Conservation (phyloP, 2,329 filamentous ascomycete species). For the Penicillium sp. region DNA sequence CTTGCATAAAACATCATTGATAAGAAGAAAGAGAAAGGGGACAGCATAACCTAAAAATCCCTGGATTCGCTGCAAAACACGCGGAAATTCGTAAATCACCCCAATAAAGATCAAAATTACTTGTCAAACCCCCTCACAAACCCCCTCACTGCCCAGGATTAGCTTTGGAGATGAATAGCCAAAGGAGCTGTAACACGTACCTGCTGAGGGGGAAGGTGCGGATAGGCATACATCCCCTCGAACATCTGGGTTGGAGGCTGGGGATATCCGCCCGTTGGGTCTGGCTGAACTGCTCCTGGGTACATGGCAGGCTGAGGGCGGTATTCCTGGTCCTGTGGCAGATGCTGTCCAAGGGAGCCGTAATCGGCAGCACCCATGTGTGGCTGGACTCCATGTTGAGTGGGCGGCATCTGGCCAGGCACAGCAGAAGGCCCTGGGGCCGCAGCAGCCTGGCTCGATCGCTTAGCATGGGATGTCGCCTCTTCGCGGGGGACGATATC, state of each 20-base stretch:
- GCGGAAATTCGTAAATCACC: slow-evolving; percentile 9
- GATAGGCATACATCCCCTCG: slow-evolving; percentile 79
- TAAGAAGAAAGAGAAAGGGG: slow-evolving; percentile 1
- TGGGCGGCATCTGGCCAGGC: slow-evolving; percentile 38
- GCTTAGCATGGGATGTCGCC: slow-evolving; percentile 76
- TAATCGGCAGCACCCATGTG: slow-evolving; percentile 53
- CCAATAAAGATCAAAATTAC: slow-evolving; percentile 2
- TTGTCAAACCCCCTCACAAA: slow-evolving; percentile 4
- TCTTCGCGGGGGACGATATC: slow-evolving; percentile 97
- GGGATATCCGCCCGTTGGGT: slow-evolving; percentile 66
- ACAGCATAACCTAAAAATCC: slow-evolving; percentile 6
- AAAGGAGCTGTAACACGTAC: slow-evolving; percentile 46
- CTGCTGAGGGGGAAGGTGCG: slow-evolving; percentile 75
- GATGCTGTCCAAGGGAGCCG: slow-evolving; percentile 59
- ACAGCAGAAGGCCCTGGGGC: slow-evolving; percentile 46
- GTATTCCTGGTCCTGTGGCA: slow-evolving; percentile 70
- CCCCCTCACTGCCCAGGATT: slow-evolving; percentile 7
- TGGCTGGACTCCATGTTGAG: slow-evolving; percentile 49
- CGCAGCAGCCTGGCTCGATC: slow-evolving; percentile 51
- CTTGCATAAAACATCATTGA: slow-evolving; percentile 2
- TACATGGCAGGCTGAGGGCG: slow-evolving; percentile 77
- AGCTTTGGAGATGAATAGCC: background rate
- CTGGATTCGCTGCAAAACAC: slow-evolving; percentile 17
- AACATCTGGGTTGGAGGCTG: slow-evolving; percentile 74
- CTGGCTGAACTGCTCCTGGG: slow-evolving; percentile 68